phyloP scores from a whole-genome alignment of 768 basidiomycete genomes.

The Rhizopogon vinicolor region DNA sequence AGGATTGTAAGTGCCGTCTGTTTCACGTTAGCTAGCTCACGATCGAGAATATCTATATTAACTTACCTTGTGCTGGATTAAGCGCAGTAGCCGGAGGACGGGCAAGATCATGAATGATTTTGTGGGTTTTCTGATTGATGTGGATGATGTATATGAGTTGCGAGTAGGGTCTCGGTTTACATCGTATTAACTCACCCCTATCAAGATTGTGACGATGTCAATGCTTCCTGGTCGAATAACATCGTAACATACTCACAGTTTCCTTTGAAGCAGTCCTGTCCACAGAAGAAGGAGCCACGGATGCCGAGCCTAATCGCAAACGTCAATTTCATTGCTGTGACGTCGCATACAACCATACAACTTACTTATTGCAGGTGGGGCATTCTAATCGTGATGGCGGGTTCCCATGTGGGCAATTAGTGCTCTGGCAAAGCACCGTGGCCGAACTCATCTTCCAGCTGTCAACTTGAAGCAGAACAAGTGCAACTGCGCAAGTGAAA shows the following conservation, averaged over 20 bases:
- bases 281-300: constrained; percentile 85
- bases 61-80: constrained; percentile 2
- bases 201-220: background rate
- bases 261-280: constrained; percentile 94
- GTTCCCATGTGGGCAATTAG: constrained; percentile 71
- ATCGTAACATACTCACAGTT: constrained; percentile 62
- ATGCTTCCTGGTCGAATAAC: background rate
- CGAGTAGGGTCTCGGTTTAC: background rate
- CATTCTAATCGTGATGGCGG: constrained; percentile 87
- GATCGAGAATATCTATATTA: background rate
- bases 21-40: background rate
- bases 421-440: constrained; percentile 56
- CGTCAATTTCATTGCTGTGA: constrained; percentile 9
- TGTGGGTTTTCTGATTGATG: constrained; percentile 69
- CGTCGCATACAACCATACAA: constrained; percentile 8
- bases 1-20: constrained; percentile 78
- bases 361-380: constrained; percentile 89
- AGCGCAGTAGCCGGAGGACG: constrained; percentile 19
- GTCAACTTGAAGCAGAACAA: background rate
- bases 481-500: background rate
- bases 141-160: constrained; percentile 1
- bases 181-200: constrained; percentile 19
- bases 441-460: constrained; percentile 31
- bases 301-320: constrained; percentile 59
- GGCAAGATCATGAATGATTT: constrained; percentile 66